These are phyloP conservation scores for Blastomyces gilchristii DNA, from an alignment of 2,329 filamentous ascomycete species.

Conservation along the genomic window DNA sequence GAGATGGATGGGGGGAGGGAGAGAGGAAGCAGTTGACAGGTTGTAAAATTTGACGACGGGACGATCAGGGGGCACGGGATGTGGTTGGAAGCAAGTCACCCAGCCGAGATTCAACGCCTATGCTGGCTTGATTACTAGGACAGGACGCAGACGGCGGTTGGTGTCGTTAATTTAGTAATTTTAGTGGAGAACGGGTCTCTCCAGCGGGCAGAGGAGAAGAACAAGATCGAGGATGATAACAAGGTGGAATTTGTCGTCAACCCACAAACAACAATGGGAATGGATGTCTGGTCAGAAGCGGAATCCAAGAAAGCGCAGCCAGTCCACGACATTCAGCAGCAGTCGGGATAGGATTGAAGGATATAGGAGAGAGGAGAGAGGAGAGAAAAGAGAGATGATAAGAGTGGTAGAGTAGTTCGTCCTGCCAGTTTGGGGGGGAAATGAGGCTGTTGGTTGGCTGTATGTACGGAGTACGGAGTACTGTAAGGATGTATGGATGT, in stretches of 20 bases:
- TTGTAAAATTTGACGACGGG: slow-evolving; percentile 5
- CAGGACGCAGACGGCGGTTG: neutral
- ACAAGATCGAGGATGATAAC: neutral
- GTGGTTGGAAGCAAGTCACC: slow-evolving; percentile 7
- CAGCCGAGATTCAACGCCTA: slow-evolving; percentile 8
- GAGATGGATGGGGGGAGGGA: slow-evolving; percentile 12
- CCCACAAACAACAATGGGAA: neutral
- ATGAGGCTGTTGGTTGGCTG: neutral
- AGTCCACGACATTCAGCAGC: neutral
- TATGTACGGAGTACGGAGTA: no score
- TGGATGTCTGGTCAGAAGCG: neutral
- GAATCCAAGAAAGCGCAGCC: neutral
- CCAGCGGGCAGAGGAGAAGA: neutral
- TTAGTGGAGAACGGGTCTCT: neutral
- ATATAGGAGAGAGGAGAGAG: neutral
- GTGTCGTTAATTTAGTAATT: neutral
- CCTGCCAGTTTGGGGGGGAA: neutral
- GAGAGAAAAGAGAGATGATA: neutral
- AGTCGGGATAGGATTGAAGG: neutral
- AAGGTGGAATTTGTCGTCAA: neutral
- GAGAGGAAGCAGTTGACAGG: slow-evolving; percentile 13
- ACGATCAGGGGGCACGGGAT: slow-evolving; percentile 1
- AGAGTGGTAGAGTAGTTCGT: neutral
- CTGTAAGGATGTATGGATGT: no score
- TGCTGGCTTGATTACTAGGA: neutral